A percentile compares a stretch with the other conserved stretches of the same genome.
Evolutionary conservation across 441 rosid genomes (phyloP).

Genomic region (Gossypium schwendimanii): DNA sequence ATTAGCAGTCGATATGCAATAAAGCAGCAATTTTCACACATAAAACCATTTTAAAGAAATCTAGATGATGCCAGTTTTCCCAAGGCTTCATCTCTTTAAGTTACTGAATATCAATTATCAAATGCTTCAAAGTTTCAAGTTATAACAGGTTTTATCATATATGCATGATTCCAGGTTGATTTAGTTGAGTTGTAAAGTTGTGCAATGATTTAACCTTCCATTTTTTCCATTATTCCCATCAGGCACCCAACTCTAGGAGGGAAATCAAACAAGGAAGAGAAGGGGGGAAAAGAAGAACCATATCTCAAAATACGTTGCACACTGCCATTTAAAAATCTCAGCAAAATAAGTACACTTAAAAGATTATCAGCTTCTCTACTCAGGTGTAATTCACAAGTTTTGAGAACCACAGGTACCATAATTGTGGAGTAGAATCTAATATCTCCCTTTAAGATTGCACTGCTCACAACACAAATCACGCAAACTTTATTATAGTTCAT

Average conservation of each 20-base stretch:
- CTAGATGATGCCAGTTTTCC: neutral
- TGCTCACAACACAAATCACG: neutral
- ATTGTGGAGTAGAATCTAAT: neutral
- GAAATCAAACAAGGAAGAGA: neutral
- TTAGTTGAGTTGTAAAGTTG: neutral
- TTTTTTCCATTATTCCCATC: neutral
- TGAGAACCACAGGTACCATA: neutral
- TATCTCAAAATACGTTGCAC: neutral
- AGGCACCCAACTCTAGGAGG: neutral
- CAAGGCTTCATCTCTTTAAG: neutral
- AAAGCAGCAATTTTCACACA: neutral
- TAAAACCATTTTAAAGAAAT: neutral
- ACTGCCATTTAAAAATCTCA: neutral
- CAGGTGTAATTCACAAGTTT: neutral
- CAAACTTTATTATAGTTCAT: neutral
- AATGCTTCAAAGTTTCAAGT: neutral
- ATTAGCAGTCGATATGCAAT: neutral
- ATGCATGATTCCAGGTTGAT: neutral
- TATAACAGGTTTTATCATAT: neutral
- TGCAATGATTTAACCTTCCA: neutral
- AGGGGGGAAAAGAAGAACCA: neutral
- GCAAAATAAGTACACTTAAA: neutral
- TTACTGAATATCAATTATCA: neutral
- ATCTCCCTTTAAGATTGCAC: neutral
- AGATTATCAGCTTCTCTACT: neutral